Evolutionary conservation across 441 rosid species (phyloP), one percentile per base, ranked within the genome.

Genomic region (Codiaeum variegatum): DNA sequence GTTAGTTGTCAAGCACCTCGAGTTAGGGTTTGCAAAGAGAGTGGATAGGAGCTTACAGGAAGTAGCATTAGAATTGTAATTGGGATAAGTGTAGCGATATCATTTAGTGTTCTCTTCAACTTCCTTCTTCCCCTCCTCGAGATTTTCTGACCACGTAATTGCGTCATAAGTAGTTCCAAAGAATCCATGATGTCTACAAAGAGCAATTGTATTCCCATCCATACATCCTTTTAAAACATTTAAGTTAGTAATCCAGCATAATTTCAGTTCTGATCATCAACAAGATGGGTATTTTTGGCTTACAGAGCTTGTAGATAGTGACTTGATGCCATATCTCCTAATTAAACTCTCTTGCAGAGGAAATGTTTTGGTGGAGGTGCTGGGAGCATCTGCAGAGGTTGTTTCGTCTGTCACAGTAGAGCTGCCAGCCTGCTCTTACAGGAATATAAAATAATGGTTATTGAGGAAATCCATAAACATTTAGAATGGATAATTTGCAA

Each of bases 131-230:
- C 88, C 66, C 92, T 84, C 47, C n/a, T 63, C 21, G 89, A 79
- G 29, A 80, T 54, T 72, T 74, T 73, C 26, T 68, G 76, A 26
- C 95, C 88, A 5, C 31, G 69, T 78, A 88, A 61, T 68, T 71
- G 85, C 81, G 83, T 88, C 6, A 71, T 18, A 49, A 90, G 79
- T 71, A 90, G 78, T 66, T 80, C 79, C 75, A 90, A 21, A 21
- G 85, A 77, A 72, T 76, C 75, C 69, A 64, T 68, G 49, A 87
- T 74, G 75, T 90, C 92, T 32, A 82, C 60, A 47, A 78, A 73
- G 8, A 88, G 92, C 80, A 90, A 80, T 29, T 85, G 91, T 49
- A 88, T 90, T 67, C 92, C 95, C 86, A 85, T 83, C 80, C 79
- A 77, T 28, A 82, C 29, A 73, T 85, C 86, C 92, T 90, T 90